phyloP scores from a whole-genome alignment of 164 flowering plant genomes.

The Cinnamomum micranthum region DNA sequence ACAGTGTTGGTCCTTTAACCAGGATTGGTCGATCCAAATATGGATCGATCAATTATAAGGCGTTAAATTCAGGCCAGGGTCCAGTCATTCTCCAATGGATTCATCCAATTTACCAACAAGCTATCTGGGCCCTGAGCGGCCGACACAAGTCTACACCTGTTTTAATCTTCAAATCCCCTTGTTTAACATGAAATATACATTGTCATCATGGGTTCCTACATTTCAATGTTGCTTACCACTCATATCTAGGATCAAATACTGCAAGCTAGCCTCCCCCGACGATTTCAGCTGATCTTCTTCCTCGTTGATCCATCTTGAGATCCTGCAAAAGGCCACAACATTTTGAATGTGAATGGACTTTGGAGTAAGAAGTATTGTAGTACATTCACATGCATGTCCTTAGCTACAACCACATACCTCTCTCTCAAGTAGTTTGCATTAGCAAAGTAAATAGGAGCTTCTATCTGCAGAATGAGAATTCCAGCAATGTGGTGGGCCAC shows the following conservation, averaged over 20 bases:
- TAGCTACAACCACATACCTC: conserved; percentile 34
- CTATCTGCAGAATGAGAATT: conserved; percentile 52
- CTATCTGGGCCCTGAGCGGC: too few species aligned
- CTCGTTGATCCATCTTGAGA: conserved; percentile 60
- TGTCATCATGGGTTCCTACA: too few species aligned
- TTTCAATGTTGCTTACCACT: conserved; percentile 35
- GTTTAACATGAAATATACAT: too few species aligned
- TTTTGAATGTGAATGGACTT: not conserved
- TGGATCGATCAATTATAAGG: too few species aligned
- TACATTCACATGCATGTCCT: not conserved
- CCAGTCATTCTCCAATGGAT: too few species aligned
- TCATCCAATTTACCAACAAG: too few species aligned
- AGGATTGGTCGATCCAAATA: too few species aligned
- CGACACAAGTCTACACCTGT: too few species aligned
- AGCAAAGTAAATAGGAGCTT: conserved; percentile 69
- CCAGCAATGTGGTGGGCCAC: conserved; percentile 46
- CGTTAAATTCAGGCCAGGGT: too few species aligned
- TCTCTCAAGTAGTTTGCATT: conserved; percentile 68
- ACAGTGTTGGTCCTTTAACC: too few species aligned
- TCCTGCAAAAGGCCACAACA: conserved; percentile 20
- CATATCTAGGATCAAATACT: conserved; percentile 69
- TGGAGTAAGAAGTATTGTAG: not conserved
- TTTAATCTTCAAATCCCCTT: too few species aligned
- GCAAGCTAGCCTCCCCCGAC: conserved; percentile 41
- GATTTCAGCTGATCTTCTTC: conserved; percentile 65